Conservation (phyloP, 495 filamentous ascomycete species). For the Ramalina intermedia region DNA sequence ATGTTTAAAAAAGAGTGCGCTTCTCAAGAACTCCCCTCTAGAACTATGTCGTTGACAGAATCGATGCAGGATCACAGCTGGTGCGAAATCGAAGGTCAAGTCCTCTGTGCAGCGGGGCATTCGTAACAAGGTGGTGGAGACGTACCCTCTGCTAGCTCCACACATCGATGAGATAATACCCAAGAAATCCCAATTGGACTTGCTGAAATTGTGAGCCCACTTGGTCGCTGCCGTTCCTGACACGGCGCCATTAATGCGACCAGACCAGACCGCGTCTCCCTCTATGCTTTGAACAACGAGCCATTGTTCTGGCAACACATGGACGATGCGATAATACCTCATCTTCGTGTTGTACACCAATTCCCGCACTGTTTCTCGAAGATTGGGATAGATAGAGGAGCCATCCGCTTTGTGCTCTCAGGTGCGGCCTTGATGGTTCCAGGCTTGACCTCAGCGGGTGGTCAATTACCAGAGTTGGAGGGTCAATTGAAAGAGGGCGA, state of each 20-base stretch:
- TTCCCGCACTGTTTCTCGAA: conserved; percentile 33
- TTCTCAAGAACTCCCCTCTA: neutral
- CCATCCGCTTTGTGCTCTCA: conserved; percentile 88
- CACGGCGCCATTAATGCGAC: neutral
- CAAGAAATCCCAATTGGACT: conserved; percentile 85
- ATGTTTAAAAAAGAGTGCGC: conserved; percentile 92
- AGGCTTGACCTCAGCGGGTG: conserved; percentile 70
- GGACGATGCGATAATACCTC: conserved; percentile 63
- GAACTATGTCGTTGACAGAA: conserved; percentile 14
- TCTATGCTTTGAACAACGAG: conserved; percentile 64
- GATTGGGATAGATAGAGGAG: conserved; percentile 74
- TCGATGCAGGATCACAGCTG: conserved; percentile 47
- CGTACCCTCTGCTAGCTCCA: conserved; percentile 74
- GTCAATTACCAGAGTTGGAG: conserved; percentile 44
- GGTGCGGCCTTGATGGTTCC: conserved; percentile 94
- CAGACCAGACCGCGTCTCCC: conserved; percentile 68
- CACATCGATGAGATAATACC: conserved; percentile 91
- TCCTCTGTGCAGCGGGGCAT: conserved; percentile 83
- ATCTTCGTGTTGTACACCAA: conserved; percentile 61
- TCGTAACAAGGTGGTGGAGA: conserved; percentile 62
- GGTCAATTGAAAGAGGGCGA: conserved; percentile 54
- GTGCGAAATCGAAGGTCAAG: conserved; percentile 90
- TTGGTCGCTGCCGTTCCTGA: neutral
- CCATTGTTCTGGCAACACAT: conserved; percentile 88
- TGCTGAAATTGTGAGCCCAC: conserved; percentile 57